Evolutionary conservation across 2,329 filamentous ascomycete genomes (phyloP).

Genomic region (Botrytis pseudocinerea): DNA sequence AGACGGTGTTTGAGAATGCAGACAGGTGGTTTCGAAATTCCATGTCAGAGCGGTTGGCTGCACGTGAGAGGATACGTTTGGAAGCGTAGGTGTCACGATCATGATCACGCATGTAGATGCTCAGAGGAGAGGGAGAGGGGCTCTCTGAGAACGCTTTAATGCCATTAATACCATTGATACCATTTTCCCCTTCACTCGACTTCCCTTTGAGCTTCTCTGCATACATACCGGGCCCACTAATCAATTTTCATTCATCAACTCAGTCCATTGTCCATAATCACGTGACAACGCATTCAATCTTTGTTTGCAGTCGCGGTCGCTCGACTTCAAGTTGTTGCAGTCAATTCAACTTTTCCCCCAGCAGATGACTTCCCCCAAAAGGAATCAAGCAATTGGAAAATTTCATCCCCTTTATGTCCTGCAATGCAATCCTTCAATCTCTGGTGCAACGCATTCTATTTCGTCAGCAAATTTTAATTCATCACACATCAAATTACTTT

Average conservation of each 20-base stretch:
- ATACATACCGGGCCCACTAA: neutral
- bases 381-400: neutral
- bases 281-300: neutral
- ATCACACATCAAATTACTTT: neutral
- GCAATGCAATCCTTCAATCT: neutral
- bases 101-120: no score
- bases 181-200: neutral
- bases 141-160: neutral
- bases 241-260: neutral
- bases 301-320: neutral
- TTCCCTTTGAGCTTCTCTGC: neutral
- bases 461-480: neutral
- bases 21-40: constrained; percentile 1
- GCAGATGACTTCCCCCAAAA: neutral
- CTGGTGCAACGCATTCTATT: neutral
- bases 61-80: neutral
- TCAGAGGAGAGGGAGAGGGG: no score
- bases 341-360: neutral
- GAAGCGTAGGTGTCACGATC: no score
- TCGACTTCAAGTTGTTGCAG: neutral
- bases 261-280: neutral
- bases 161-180: no score
- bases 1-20: neutral
- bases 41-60: neutral
- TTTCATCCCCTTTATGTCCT: neutral